Base-by-base conservation (phyloP, 768 basidiomycete genomes). In the Tephrocybe sp. region DNA sequence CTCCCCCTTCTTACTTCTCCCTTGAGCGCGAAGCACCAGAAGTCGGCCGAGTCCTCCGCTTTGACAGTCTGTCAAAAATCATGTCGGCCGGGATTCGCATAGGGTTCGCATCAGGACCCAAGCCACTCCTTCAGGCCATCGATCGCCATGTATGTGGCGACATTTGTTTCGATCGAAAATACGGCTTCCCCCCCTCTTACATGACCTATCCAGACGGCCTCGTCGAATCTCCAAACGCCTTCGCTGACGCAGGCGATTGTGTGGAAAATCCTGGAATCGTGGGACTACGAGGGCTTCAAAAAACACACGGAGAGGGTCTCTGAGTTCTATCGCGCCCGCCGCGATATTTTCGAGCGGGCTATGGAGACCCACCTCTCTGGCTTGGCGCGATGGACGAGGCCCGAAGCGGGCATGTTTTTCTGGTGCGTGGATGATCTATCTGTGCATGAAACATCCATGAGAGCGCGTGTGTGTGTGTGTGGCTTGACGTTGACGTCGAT, bases 1-100 rank as follows among this genome's bases (percentile, higher is more conserved):
- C 83, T 18, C 81, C 81, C 1, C 79, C 85, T 0, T 88, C 85
- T 0, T 94, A 93, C 69, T 91, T 93, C 62, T 73, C 79, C 34
- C 76, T 95, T 17, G 92, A 95, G 64, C 73, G 70, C 11, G 74
- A 79, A 45, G 77, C 77, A 55, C 75, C 77, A 42, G 79, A 81
- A 55, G 74, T 79, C 11, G 92, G 91, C 0, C 78, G 85, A 17
- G 90, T 93, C 34, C 56, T 93, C 10, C 80, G 92, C 17, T 89
- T 95, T 63, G 92, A 94, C 65, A 90, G 87, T 58, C 74, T 93
- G 46, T 89, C 86, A 48, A 95, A 95, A 70, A 72, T 93, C 30
- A 73, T 85, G 25, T 81, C 82, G 3, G 75, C 84, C 15, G 86
- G 88, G 1, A 80, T 89, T 65, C 81, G 87, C 14, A 71, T 92